These are phyloP conservation scores for Chaetomium globosum DNA, from an alignment of 2,329 filamentous ascomycete genomes.

Conservation along the genomic window DNA sequence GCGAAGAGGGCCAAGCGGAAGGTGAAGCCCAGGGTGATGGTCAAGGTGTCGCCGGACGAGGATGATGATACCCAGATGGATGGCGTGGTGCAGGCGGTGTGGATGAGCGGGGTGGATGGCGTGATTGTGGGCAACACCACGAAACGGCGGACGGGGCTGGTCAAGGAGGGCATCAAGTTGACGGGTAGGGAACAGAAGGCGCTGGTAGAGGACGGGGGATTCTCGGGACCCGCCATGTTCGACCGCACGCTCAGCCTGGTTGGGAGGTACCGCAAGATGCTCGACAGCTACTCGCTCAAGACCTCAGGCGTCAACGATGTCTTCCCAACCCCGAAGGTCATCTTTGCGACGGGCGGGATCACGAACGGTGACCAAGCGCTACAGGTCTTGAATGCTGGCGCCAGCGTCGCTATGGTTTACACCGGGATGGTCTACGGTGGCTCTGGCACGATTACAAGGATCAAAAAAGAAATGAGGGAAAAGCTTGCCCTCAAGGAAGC, in stretches of 20 bases:
- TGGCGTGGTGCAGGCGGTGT: slow-evolving; percentile 85
- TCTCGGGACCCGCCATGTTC: slow-evolving; percentile 89
- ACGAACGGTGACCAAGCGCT: slow-evolving; percentile 83
- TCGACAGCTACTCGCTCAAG: slow-evolving; percentile 57
- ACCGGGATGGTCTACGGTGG: slow-evolving; percentile 71
- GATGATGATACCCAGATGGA: slow-evolving; percentile 81
- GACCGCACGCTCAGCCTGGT: slow-evolving; percentile 77
- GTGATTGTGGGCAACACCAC: slow-evolving; percentile 98
- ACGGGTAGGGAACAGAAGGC: slow-evolving; percentile 66
- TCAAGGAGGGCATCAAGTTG: slow-evolving; percentile 68
- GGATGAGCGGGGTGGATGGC: slow-evolving; percentile 83
- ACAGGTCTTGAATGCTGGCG: slow-evolving; percentile 81
- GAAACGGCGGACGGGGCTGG: slow-evolving; percentile 71
- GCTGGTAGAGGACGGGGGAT: slow-evolving; percentile 79
- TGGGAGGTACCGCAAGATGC: slow-evolving; percentile 70
- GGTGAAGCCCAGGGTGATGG: slow-evolving; percentile 82
- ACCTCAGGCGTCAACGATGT: slow-evolving; percentile 30
- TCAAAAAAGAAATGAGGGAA: slow-evolving; percentile 64
- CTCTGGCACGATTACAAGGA: slow-evolving; percentile 64
- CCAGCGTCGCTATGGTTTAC: slow-evolving; percentile 89
- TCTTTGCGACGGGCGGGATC: slow-evolving; percentile 93
- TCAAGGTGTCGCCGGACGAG: slow-evolving; percentile 97
- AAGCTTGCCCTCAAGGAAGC: slow-evolving; percentile 30
- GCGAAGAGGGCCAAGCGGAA: slow-evolving; percentile 70
- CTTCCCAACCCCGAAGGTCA: slow-evolving; percentile 64